Base-by-base conservation (phyloP, 2,329 filamentous ascomycete species). In the Fusarium citri region DNA sequence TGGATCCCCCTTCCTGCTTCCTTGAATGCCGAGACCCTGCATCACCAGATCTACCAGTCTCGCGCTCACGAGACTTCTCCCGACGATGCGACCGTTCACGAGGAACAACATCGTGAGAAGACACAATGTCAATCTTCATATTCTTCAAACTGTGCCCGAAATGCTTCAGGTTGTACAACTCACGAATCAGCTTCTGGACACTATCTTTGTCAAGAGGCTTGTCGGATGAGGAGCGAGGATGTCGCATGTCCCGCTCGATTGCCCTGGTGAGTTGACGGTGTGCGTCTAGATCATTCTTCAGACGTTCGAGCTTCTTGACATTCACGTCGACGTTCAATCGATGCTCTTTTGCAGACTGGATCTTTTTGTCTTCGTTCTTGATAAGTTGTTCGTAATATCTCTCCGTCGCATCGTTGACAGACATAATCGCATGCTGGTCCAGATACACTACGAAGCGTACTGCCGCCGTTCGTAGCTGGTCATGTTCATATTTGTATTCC, bases 151-250 rank as follows among this genome's bases (percentile, higher is more conserved):
- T 45, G 3, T 55, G 42, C 0, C 69, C 69, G 15, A 59, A 69
- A 26, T 72, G 69, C 4, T 59, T 46, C 2, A 72, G 58, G 12
- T 18, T 30, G n/a, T 67, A 72, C 6, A 72, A n/a, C 1, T 55
- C 55, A 3, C 6, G 20, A 6, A 61, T 68, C 2, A 69, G 56
- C 0, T 57, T 47, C 2, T 37, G 8, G 0, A 72, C 55, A 7
- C 59, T 57, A 4, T 57, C 28, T 1, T 57, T 37, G 1, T 60
- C 72, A 3, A 72, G 55, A 2, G 59, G 22, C 20, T 37, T 10
- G 4, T 69, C 59, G 2, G 25, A n/a, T 1, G 48, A 41, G 6
- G 23, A 4, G 2, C 47, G 37, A 9, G 61, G 59, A 23, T 23
- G 25, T 14, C 3, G 22, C 49, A 69, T 64, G 28, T 66, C 68